Conservation (phyloP, 106 monocot genomes). For the Dactylorhiza incarnata region DNA sequence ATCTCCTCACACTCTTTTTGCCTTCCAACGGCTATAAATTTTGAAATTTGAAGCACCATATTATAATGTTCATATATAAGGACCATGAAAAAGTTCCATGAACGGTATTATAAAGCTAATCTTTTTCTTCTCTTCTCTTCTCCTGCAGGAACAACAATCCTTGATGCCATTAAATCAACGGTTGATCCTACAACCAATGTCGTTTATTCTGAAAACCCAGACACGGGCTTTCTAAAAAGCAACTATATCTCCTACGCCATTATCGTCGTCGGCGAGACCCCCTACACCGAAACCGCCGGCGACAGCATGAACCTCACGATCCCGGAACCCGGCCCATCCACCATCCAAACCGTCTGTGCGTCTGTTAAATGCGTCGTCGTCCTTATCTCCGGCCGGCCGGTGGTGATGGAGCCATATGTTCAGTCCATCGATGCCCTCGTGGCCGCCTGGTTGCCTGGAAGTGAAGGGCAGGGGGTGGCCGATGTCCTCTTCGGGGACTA, state of each 20-base stretch:
- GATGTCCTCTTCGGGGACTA: slow-evolving; percentile 67
- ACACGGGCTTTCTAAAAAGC: slow-evolving; percentile 14
- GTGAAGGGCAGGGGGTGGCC: slow-evolving; percentile 47
- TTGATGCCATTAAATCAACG: slow-evolving; percentile 40
- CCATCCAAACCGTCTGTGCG: slow-evolving; percentile 32
- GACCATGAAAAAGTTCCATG: not conserved
- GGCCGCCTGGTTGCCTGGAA: slow-evolving; percentile 60
- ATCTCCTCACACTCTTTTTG: too few species aligned
- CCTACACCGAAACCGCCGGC: slow-evolving; percentile 43
- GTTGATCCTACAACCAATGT: slow-evolving; percentile 50
- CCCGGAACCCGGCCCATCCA: slow-evolving; percentile 30
- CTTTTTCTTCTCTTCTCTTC: not conserved
- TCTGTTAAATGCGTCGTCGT: slow-evolving; percentile 41
- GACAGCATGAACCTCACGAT: slow-evolving; percentile 54
- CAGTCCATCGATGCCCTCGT: slow-evolving; percentile 33
- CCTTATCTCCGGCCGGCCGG: slow-evolving; percentile 48
- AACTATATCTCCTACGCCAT: slow-evolving; percentile 40
- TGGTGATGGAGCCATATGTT: slow-evolving; percentile 41
- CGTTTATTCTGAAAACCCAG: slow-evolving; percentile 43
- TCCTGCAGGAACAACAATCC: slow-evolving; percentile 58
- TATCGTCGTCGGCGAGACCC: slow-evolving; percentile 52
- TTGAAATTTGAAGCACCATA: not conserved
- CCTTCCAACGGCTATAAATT: not conserved
- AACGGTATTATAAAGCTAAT: not conserved
- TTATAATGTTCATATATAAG: not conserved